Evolutionary conservation across 192 early-diverging fungal species (phyloP).

Genomic region (Diversispora eburnea): DNA sequence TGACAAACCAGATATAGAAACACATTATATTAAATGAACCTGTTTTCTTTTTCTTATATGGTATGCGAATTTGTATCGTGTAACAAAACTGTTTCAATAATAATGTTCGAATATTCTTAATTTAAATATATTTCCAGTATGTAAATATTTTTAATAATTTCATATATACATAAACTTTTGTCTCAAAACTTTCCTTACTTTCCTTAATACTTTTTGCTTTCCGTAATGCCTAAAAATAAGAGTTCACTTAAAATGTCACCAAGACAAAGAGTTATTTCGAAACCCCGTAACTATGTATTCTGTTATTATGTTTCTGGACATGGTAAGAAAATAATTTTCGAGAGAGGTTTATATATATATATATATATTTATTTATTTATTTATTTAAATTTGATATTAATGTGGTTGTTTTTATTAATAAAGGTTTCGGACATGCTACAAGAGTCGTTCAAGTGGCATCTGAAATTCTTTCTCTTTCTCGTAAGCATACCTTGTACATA

Average conservation of each 20-base stretch:
- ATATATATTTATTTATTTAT: constrained; percentile 7
- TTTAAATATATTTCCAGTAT: no score
- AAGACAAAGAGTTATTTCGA: neutral
- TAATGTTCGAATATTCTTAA: no score
- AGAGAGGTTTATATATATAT: neutral
- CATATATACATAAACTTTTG: neutral
- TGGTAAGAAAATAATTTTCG: constrained; percentile 34
- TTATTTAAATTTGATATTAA: neutral
- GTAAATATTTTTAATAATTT: no score
- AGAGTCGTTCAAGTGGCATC: constrained; percentile 54
- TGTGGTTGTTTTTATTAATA: neutral
- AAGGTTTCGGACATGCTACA: constrained; percentile 63
- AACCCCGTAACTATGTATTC: constrained; percentile 41
- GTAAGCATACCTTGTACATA: constrained; percentile 49
- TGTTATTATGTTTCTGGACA: constrained; percentile 59
- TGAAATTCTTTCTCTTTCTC: constrained; percentile 42
- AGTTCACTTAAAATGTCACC: neutral
- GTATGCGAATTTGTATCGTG: no score
- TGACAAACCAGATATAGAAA: no score
- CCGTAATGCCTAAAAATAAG: neutral
- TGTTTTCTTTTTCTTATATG: no score
- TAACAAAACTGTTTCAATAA: no score
- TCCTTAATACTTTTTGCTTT: neutral
- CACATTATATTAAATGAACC: no score
- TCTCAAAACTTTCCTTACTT: neutral